phyloP scores from a whole-genome alignment of 495 filamentous ascomycete species.

The Daldinia decipiens region DNA sequence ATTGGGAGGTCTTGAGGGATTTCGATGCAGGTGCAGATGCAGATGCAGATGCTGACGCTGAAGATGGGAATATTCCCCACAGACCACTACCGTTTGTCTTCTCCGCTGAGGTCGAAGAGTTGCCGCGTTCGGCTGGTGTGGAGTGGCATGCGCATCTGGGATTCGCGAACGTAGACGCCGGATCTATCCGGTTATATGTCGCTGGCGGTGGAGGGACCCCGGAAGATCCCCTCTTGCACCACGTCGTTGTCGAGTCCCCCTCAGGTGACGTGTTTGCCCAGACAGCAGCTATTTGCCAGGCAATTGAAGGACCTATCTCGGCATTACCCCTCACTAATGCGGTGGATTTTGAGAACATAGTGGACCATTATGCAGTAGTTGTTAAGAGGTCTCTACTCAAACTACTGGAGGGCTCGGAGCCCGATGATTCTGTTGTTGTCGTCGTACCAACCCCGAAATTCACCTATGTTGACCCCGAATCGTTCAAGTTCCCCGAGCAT shows the following conservation, averaged over 20 bases:
- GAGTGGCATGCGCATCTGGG: constrained; percentile 73
- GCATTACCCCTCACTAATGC: background rate
- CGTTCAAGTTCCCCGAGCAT: constrained; percentile 5
- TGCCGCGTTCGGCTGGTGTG: constrained; percentile 74
- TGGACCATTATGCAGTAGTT: constrained; percentile 1
- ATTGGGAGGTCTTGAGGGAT: constrained; percentile 48
- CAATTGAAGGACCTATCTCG: background rate
- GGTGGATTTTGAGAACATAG: background rate
- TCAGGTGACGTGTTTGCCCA: constrained; percentile 39
- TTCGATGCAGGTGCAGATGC: constrained; percentile 38
- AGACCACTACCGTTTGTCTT: constrained; percentile 69
- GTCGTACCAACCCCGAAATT: constrained; percentile 32
- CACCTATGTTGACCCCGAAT: constrained; percentile 29
- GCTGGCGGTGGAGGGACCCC: background rate
- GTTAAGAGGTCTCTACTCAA: constrained; percentile 11
- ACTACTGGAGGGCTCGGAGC: background rate
- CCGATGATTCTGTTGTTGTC: background rate
- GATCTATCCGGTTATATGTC: constrained; percentile 32
- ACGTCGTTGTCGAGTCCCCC: constrained; percentile 36
- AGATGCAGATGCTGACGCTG: constrained; percentile 20
- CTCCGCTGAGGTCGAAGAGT: constrained; percentile 73
- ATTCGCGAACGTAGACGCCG: constrained; percentile 36
- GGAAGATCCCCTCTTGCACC: constrained; percentile 25
- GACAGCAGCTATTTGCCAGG: constrained; percentile 20
- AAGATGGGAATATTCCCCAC: constrained; percentile 11